These are phyloP conservation scores for Mycotypha africana DNA, from an alignment of 371 early-diverging fungal genomes.

Conservation along the genomic window DNA sequence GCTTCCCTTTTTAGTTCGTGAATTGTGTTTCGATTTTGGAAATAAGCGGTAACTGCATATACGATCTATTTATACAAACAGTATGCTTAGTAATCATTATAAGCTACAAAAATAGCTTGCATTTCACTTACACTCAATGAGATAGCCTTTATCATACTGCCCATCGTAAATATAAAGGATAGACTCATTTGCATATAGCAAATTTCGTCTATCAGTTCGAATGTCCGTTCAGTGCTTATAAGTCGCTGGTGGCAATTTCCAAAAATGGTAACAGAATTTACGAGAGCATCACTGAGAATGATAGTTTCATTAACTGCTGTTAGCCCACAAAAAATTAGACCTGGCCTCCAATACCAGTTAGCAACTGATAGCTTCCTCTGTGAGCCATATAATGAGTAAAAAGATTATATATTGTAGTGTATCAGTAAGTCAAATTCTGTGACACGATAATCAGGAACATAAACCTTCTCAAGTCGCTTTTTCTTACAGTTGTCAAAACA, in stretches of 20 bases:
- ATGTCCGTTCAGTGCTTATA: no score
- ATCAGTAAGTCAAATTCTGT: no score
- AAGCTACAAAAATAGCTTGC: conserved; percentile 7
- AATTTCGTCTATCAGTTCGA: no score
- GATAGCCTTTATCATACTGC: no score
- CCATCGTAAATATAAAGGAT: neutral
- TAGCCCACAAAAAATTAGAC: conserved; percentile 15
- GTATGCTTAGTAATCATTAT: conserved; percentile 1
- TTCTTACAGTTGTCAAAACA: conserved; percentile 17
- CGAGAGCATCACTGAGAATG: neutral
- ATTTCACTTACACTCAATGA: neutral
- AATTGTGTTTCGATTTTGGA: no score
- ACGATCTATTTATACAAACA: no score
- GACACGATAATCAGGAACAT: no score
- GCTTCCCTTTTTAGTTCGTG: neutral
- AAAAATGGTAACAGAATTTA: conserved; percentile 1
- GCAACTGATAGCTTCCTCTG: conserved; percentile 18
- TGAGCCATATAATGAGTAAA: neutral
- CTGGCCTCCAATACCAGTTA: conserved; percentile 22
- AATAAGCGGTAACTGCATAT: no score
- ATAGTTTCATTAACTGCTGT: conserved; percentile 4
- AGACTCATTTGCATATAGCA: neutral
- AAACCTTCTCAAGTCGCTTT: neutral
- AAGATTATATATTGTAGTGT: neutral
- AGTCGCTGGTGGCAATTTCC: conserved; percentile 8